These are phyloP conservation scores for Juglanconis sp. DNA, from an alignment of 2,329 filamentous ascomycete species.

Conservation along the genomic window DNA sequence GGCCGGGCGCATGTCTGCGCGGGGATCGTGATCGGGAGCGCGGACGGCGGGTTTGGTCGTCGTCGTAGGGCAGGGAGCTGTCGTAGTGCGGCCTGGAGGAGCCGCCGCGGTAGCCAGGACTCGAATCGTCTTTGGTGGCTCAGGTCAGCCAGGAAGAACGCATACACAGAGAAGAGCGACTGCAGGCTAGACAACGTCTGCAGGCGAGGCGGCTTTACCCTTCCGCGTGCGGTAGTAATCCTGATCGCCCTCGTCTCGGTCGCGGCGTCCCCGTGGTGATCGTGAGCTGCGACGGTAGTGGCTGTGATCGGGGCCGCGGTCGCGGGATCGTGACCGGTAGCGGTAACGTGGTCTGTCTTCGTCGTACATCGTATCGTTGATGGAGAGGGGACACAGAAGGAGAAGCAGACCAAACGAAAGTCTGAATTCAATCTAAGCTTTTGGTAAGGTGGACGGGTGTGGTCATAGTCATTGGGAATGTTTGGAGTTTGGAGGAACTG, in stretches of 20 bases:
- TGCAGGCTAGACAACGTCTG: background rate
- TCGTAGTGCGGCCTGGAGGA: conserved; percentile 3
- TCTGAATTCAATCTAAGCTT: background rate
- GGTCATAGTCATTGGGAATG: background rate
- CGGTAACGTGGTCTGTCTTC: conserved; percentile 33
- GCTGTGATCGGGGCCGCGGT: conserved; percentile 24
- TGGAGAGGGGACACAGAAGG: conserved; percentile 4
- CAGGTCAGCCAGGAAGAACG: conserved; percentile 16
- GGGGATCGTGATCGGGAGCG: conserved; percentile 15
- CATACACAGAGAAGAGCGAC: conserved; percentile 1
- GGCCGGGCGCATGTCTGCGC: conserved; percentile 8
- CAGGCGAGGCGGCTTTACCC: conserved; percentile 29
- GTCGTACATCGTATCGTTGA: conserved; percentile 40
- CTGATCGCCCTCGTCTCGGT: conserved; percentile 28
- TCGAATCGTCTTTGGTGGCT: conserved; percentile 16
- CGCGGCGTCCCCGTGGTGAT: conserved; percentile 19
- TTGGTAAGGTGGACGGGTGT: background rate
- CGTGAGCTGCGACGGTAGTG: conserved; percentile 20
- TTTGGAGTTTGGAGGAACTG: background rate
- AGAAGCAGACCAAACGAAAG: background rate
- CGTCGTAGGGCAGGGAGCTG: conserved; percentile 17
- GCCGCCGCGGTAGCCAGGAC: background rate
- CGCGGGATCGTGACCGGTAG: conserved; percentile 27
- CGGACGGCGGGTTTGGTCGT: conserved; percentile 7
- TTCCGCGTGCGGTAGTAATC: conserved; percentile 46